A percentile compares a stretch with the other conserved stretches of the same genome.
These are phyloP conservation scores for Pyrenula aspistea DNA, from an alignment of 495 filamentous ascomycete genomes.

Conservation along the genomic window DNA sequence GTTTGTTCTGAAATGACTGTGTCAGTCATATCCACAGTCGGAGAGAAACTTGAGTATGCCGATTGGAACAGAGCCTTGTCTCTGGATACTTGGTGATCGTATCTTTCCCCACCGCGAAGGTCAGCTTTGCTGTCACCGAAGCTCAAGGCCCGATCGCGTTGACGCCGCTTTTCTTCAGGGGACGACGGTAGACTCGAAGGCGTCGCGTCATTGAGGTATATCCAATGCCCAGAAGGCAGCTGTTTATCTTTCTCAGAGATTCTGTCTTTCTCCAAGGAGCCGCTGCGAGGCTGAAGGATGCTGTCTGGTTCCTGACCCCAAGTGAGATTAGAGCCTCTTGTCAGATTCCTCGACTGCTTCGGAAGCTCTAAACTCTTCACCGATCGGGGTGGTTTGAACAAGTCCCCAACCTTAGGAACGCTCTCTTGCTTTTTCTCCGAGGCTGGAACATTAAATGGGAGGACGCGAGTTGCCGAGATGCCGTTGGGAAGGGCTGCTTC, in stretches of 20 bases:
- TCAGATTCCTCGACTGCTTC: neutral
- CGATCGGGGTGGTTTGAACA: constrained; percentile 61
- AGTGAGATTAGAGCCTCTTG: neutral
- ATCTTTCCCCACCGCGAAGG: constrained; percentile 21
- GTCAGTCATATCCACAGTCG: constrained; percentile 64
- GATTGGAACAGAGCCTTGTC: constrained; percentile 66
- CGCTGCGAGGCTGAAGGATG: neutral
- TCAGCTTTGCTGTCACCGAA: constrained; percentile 48
- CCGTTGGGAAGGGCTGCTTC: constrained; percentile 62
- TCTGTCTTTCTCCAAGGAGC: neutral
- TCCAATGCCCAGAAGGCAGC: constrained; percentile 51
- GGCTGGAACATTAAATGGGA: constrained; percentile 38
- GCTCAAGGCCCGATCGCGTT: constrained; percentile 60
- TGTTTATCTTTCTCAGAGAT: constrained; percentile 4
- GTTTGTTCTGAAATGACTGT: constrained; percentile 59
- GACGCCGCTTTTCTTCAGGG: constrained; percentile 49
- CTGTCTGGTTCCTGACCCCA: neutral
- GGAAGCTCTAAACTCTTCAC: constrained; percentile 62
- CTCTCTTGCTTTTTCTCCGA: constrained; percentile 35
- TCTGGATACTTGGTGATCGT: constrained; percentile 45
- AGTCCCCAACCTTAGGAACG: constrained; percentile 48
- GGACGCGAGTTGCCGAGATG: constrained; percentile 55
- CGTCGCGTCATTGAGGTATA: constrained; percentile 45
- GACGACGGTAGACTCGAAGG: constrained; percentile 26
- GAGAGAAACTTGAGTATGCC: constrained; percentile 82